Evolutionary conservation across 2,329 filamentous ascomycete species (phyloP).

Genomic region (Elsinoe arachidis): DNA sequence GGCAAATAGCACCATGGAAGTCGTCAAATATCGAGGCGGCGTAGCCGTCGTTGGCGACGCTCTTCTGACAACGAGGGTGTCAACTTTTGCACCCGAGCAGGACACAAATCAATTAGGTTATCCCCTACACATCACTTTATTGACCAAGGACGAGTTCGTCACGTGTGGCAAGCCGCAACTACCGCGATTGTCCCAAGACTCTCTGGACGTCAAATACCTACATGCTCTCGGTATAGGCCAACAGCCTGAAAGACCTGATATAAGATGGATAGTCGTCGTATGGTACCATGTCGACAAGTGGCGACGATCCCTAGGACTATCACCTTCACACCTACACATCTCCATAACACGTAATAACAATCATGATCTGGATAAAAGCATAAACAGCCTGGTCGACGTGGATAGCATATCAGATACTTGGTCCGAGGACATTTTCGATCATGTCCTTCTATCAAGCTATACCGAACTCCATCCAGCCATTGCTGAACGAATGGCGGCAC

Average conservation of each 20-base stretch:
- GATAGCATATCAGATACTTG: not conserved
- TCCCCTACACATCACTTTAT: not conserved
- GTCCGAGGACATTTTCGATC: not conserved
- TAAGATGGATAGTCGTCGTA: conserved; percentile 10
- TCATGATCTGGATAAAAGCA: conserved; percentile 13
- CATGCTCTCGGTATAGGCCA: not conserved
- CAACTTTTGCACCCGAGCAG: not conserved
- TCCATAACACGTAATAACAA: conserved; percentile 8
- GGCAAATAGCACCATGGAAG: not conserved
- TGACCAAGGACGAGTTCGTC: conserved; percentile 4
- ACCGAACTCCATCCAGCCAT: not conserved
- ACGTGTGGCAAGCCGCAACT: not conserved
- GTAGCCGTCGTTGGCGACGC: not conserved
- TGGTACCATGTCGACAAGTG: conserved; percentile 14
- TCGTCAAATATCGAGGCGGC: not conserved
- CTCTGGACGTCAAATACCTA: not conserved
- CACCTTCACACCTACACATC: conserved; percentile 11
- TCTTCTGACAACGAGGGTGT: not conserved
- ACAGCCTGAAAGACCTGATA: not conserved
- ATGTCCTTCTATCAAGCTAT: not conserved
- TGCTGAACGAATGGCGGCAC: not conserved
- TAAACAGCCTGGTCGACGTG: not conserved
- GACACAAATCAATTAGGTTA: not conserved
- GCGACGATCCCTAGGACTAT: not conserved
- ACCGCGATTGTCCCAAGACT: not conserved